Base-by-base conservation (phyloP, 306 rosid species). In the Malus sylvestris region DNA sequence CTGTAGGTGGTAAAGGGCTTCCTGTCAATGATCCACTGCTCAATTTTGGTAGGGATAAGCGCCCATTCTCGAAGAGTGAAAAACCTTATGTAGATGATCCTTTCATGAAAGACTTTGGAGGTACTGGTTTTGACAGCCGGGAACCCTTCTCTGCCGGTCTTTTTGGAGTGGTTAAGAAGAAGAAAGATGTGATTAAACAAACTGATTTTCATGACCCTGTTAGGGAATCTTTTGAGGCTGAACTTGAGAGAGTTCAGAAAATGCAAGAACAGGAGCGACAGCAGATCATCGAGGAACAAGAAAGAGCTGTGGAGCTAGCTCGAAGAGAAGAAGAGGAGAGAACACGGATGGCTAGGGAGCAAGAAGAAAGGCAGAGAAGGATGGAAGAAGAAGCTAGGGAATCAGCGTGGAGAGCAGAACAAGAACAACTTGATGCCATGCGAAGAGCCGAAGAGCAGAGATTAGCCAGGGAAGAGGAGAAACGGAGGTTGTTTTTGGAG, bases 181-280 rank as follows among this genome's bases (percentile, higher is more conserved):
- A 95, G 85, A 95, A 95, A 84, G 96, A 95, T 78, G 80, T 80
- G 75, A 67, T 79, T 61, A 90, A 82, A 76, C 96, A 92, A 81
- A 87, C 83, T 82, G 93, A 95, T 81, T 95, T 90, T 67, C 96
- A 90, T 81, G 98, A 95, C 85, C 95, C 97, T 68, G 96, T 84
- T 49, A 92, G 98, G 71, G 98, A 95, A 69, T 95, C 97, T 3
- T 95, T 95, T 77, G 98, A 95, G 92, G 98, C 98, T 22, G 98
- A 95, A 81, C 97, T 95, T 79, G 96, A 92, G 90, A 95, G 94
- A 85, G 98, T 95, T 86, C 98, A 95, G 88, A 93, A 88, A 85
- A 80, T 92, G 90, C 98, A 95, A 85, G 97, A 95, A 77, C 92
- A 86, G 82, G 98, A 95, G 84, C 88, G 97, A 25, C 96, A 85